Base-by-base conservation (phyloP, 768 basidiomycete species). In the Solioccasus polychromus region DNA sequence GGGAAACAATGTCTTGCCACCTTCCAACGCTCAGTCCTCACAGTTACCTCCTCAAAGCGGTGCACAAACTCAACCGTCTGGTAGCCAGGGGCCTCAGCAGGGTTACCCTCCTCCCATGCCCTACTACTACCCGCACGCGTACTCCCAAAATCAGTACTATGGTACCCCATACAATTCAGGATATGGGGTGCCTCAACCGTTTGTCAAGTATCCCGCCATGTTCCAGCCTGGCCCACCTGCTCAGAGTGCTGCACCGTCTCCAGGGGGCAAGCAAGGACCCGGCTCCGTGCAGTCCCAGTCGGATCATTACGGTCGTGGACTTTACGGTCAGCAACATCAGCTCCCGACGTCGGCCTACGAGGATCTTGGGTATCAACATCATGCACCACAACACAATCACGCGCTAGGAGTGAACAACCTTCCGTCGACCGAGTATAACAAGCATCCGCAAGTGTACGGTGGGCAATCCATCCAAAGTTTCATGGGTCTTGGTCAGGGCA, bases 81-180 rank as follows among this genome's bases (percentile, higher is more conserved):
- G 71, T 4, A 72, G 72, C 2, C 83, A 85, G 63, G 81, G 75
- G 17, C 81, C 81, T 15, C 83, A 84, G 52, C 83, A 85, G 60
- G 69, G 72, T 38, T 79, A 82, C 52, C 78, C 83, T 26, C 81
- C 82, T 17, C 85, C 83, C 45, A 62, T 72, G 44, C 71, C 71
- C 1, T 82, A 82, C 64, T 79, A 79, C 51, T 75, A 80, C 53
- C 77, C 79, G n/a, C 86, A 83, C 63, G 80, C 82, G n/a, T 87
- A 83, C 63, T 80, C 82, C 4, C 85, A 86, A 59, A 84, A 81
- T 54, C 85, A 88, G 55, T 88, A 82, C 66, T 89, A 87, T 51
- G 82, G 85, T 38, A 69, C 77, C 2, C 83, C 87, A 5, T 89
- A 89, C 69, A 75, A 71, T 48, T 85, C 60, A 8, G 72, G 71